Conservation (phyloP, 108 stramenopile genomes). For the Stephanodiscus triporus region DNA sequence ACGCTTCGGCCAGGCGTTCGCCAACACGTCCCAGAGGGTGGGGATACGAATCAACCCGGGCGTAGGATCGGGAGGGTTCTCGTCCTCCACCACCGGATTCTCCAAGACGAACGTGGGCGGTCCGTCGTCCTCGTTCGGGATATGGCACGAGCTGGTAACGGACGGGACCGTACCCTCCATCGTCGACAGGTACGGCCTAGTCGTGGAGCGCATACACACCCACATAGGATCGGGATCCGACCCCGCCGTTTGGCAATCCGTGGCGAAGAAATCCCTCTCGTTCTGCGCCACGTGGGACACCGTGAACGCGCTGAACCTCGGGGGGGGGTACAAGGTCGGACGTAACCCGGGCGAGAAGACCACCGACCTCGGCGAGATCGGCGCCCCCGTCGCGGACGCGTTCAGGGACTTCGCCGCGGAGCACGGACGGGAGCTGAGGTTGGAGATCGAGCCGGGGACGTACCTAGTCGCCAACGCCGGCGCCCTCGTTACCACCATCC, state of each 20-base stretch:
- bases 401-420: constrained; percentile 87
- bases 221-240: constrained; percentile 99
- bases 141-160: constrained; percentile 85
- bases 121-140: constrained; percentile 94
- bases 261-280: constrained; percentile 85
- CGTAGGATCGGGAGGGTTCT: constrained; percentile 96
- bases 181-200: constrained; percentile 87
- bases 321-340: constrained; percentile 99
- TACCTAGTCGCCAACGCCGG: constrained; percentile 97
- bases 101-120: constrained; percentile 98
- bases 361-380: constrained; percentile 94
- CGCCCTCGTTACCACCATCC: constrained; percentile 88
- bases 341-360: constrained; percentile 89
- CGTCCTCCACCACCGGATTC: constrained; percentile 80
- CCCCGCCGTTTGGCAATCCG: constrained; percentile 95
- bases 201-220: constrained; percentile 95
- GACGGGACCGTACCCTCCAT: constrained; percentile 88
- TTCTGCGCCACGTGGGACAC: constrained; percentile 89
- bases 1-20: constrained; percentile 84
- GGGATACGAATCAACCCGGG: constrained; percentile 98
- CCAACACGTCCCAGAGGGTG: constrained; percentile 76
- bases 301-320: constrained; percentile 89
- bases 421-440: constrained; percentile 84
- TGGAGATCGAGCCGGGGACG: constrained; percentile 99
- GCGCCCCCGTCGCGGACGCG: constrained; percentile 86